These are phyloP conservation scores for Malassezia brasiliensis DNA, from an alignment of 1,284 basidiomycete species.

Conservation along the genomic window DNA sequence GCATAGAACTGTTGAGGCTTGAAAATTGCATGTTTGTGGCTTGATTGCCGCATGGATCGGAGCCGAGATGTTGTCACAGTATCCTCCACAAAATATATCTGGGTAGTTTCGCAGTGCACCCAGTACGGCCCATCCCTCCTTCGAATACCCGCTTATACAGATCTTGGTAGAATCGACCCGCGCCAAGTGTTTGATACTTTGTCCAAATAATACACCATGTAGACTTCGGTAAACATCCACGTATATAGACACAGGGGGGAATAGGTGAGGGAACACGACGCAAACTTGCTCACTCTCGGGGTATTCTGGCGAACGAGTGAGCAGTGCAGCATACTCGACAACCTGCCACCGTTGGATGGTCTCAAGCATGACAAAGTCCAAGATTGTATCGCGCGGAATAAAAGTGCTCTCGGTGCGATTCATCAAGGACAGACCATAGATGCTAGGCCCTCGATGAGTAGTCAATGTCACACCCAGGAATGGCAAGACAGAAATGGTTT, in stretches of 20 bases:
- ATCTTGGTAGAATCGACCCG: constrained; percentile 18
- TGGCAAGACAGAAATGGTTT: constrained; percentile 24
- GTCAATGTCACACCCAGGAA: constrained; percentile 23
- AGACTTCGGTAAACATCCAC: constrained; percentile 21
- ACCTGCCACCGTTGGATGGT: constrained; percentile 27
- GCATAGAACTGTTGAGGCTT: too few species aligned
- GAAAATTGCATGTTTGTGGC: too few species aligned
- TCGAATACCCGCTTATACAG: constrained; percentile 47
- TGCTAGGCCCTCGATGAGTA: too few species aligned
- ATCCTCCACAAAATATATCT: constrained; percentile 20
- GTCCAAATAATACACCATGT: constrained; percentile 2
- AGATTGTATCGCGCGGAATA: constrained; percentile 29
- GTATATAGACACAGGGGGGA: constrained; percentile 20
- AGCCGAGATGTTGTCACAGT: constrained; percentile 4
- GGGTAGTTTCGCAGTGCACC: constrained; percentile 50
- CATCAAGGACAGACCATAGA: too few species aligned
- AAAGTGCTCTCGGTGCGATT: constrained; percentile 6
- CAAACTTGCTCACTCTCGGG: not conserved
- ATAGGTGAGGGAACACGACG: constrained; percentile 17
- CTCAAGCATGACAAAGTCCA: constrained; percentile 34
- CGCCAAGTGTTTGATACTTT: not conserved
- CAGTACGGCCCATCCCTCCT: constrained; percentile 58
- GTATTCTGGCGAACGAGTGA: constrained; percentile 13
- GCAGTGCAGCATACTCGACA: constrained; percentile 26
- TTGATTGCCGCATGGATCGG: too few species aligned